Conservation (phyloP, 192 early-diverging fungal genomes). For the Oehlia diaphana region DNA sequence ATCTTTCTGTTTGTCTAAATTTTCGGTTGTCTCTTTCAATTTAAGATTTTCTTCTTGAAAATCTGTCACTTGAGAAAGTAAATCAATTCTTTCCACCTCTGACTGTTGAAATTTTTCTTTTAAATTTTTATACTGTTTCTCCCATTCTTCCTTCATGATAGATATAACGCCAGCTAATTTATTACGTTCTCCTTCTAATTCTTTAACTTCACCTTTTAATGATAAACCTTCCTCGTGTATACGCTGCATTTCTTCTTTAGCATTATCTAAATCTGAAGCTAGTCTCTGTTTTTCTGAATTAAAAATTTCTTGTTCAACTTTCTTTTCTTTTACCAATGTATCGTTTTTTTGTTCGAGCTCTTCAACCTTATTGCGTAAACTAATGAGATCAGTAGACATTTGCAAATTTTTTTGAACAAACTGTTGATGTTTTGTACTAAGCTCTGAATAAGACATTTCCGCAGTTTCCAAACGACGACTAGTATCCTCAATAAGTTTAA, state of each 20-base stretch:
- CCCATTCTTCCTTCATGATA: constrained; percentile 18
- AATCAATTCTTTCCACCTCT: not conserved
- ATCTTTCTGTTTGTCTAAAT: not conserved
- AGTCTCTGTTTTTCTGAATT: not conserved
- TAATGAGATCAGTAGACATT: not conserved
- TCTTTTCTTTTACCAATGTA: constrained; percentile 2
- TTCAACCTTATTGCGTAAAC: not conserved
- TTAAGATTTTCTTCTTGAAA: constrained; percentile 14
- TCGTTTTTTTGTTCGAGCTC: not conserved
- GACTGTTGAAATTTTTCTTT: not conserved
- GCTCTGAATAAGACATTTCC: not conserved
- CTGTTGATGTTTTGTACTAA: not conserved
- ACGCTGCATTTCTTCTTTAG: not conserved
- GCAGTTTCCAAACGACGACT: not conserved
- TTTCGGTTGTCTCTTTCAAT: not conserved
- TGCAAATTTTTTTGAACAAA: not conserved
- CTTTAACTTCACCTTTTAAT: not conserved
- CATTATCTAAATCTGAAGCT: not conserved
- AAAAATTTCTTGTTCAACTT: not conserved
- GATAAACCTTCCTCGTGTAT: not conserved
- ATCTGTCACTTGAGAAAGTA: not conserved
- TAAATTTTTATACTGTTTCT: constrained; percentile 5
- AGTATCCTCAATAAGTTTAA: not conserved
- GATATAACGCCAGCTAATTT: not conserved
- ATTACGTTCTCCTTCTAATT: constrained; percentile 6